These are phyloP conservation scores for Nakazawaea ernobii DNA, from an alignment of 805 yeast species.

Conservation along the genomic window DNA sequence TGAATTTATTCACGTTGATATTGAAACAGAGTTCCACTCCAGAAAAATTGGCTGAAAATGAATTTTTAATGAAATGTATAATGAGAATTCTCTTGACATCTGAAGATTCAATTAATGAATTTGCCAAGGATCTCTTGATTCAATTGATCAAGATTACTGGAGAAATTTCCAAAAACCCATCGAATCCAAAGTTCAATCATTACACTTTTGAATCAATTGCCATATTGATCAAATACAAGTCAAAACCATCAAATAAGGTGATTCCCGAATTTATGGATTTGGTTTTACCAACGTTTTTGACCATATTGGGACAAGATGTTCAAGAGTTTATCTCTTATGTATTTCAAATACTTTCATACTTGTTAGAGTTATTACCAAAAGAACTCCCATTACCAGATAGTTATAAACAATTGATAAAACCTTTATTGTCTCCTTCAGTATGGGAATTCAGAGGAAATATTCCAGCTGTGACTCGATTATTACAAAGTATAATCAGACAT, in stretches of 20 bases:
- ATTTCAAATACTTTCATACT: conserved; percentile 80
- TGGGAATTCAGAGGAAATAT: conserved; percentile 94
- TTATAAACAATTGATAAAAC: conserved; percentile 64
- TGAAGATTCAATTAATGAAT: conserved; percentile 52
- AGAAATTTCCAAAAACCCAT: conserved; percentile 80
- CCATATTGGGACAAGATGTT: conserved; percentile 71
- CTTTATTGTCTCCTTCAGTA: conserved; percentile 80
- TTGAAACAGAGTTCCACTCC: conserved; percentile 59
- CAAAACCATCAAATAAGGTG: conserved; percentile 24
- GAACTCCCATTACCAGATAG: conserved; percentile 51
- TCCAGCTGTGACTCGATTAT: conserved; percentile 83
- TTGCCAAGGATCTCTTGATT: conserved; percentile 43
- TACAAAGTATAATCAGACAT: conserved; percentile 58
- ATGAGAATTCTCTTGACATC: conserved; percentile 77
- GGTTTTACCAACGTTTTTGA: conserved; percentile 61
- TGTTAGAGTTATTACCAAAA: conserved; percentile 57
- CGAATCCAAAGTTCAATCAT: conserved; percentile 91
- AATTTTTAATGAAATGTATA: conserved; percentile 81
- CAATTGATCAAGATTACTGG: conserved; percentile 67
- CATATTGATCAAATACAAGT: conserved; percentile 53
- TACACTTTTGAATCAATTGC: conserved; percentile 87
- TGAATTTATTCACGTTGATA: conserved; percentile 62
- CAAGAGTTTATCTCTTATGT: conserved; percentile 93
- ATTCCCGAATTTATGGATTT: conserved; percentile 38
- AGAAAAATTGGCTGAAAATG: conserved; percentile 92